These are phyloP conservation scores for Trifolium fragiferum DNA, from an alignment of 306 rosid genomes.

Conservation along the genomic window DNA sequence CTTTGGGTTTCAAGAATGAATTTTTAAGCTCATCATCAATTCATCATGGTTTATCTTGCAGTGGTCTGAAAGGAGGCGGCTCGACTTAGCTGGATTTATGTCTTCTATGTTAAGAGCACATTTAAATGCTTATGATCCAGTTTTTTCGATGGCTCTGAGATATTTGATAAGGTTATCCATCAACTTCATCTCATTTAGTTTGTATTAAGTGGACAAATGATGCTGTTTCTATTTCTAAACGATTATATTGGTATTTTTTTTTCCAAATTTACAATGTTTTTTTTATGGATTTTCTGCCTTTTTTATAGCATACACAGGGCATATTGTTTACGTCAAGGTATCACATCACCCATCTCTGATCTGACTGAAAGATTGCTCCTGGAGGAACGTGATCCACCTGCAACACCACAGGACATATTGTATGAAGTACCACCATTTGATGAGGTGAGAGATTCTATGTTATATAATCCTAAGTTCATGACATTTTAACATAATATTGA, in stretches of 20 bases:
- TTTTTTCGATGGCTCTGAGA: conserved; percentile 90
- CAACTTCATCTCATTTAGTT: conserved; percentile 26
- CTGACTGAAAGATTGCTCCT: conserved; percentile 91
- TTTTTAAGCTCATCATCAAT: conserved; percentile 25
- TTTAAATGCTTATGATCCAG: conserved; percentile 94
- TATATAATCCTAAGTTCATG: conserved; percentile 12
- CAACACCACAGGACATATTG: conserved; percentile 77
- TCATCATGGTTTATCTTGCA: conserved; percentile 45
- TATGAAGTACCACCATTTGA: conserved; percentile 94
- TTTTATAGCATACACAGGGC: conserved; percentile 82
- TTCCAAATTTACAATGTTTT: conserved; percentile 9
- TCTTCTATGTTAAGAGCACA: conserved; percentile 90
- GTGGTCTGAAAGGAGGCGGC: conserved; percentile 94
- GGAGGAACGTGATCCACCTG: conserved; percentile 93
- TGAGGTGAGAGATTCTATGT: conserved; percentile 67
- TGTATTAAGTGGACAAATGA: conserved; percentile 1
- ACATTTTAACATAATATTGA: not conserved
- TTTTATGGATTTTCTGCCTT: conserved; percentile 31
- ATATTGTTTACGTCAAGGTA: conserved; percentile 91
- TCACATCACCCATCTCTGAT: conserved; percentile 89
- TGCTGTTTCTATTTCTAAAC: conserved; percentile 10
- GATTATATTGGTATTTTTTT: conserved; percentile 6
- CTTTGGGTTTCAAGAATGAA: not conserved
- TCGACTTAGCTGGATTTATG: conserved; percentile 86
- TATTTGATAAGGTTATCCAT: conserved; percentile 86